These are phyloP conservation scores for Candida verbasci DNA, from an alignment of 805 yeast genomes.

Conservation along the genomic window DNA sequence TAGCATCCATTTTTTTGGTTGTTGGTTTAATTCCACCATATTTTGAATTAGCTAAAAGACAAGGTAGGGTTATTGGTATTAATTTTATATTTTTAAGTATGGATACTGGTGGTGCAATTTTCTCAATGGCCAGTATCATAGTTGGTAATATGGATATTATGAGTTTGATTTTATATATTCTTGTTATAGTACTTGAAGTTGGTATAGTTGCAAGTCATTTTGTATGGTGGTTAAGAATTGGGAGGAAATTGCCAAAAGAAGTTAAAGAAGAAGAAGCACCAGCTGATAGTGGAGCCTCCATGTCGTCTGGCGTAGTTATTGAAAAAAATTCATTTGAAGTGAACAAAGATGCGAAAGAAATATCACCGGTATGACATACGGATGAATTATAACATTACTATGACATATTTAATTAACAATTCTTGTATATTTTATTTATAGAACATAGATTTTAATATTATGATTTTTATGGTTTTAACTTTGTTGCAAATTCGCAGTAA, in stretches of 20 bases:
- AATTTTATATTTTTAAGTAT: slow-evolving; percentile 72
- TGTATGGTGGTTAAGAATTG: slow-evolving; percentile 54
- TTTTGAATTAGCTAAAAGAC: slow-evolving; percentile 71
- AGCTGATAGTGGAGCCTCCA: background rate
- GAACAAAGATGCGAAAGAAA: background rate
- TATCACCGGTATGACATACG: background rate
- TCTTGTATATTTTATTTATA: too few relatives aligned
- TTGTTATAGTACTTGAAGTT: slow-evolving; percentile 69
- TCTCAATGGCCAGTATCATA: slow-evolving; percentile 57
- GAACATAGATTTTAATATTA: too few relatives aligned
- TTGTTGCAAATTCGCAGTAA: background rate
- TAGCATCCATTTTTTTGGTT: slow-evolving; percentile 73
- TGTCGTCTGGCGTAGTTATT: background rate
- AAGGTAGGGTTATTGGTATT: slow-evolving; percentile 85
- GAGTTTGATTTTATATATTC: slow-evolving; percentile 71
- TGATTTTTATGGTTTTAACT: too few relatives aligned
- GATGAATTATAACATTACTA: background rate
- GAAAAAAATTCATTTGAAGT: background rate
- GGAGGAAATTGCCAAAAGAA: slow-evolving; percentile 25
- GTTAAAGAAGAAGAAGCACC: background rate
- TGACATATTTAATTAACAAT: too few relatives aligned
- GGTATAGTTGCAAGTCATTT: slow-evolving; percentile 73
- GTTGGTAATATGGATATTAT: slow-evolving; percentile 67
- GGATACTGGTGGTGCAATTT: slow-evolving; percentile 77
- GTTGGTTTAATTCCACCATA: slow-evolving; percentile 86